phyloP scores from a whole-genome alignment of 768 basidiomycete genomes.

The Lenzites betulinus region DNA sequence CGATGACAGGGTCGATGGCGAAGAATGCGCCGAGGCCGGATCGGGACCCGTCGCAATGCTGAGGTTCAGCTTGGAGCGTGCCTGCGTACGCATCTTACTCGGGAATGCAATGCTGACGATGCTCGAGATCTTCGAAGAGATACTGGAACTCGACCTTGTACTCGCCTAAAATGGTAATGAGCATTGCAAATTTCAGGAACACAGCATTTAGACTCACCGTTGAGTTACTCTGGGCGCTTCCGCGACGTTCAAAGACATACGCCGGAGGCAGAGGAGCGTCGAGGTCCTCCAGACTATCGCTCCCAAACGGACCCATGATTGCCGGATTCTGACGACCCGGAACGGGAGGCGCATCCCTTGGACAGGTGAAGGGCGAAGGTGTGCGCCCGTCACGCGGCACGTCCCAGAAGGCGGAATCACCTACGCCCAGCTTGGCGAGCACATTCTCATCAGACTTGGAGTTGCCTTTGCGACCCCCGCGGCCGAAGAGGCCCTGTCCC shows the following conservation, averaged over 20 bases:
- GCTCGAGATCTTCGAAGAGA: constrained; percentile 24
- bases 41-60: constrained; percentile 13
- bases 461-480: not conserved
- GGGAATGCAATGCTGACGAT: constrained; percentile 22
- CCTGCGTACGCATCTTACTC: constrained; percentile 15
- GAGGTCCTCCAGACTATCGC: constrained; percentile 8
- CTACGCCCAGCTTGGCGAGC: constrained; percentile 8
- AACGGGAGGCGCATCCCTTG: constrained; percentile 25
- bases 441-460: not conserved
- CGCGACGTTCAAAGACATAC: constrained; percentile 29
- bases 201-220: constrained; percentile 19
- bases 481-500: constrained; percentile 10
- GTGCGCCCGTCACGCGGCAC: constrained; percentile 4
- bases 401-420: not conserved
- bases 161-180: constrained; percentile 21
- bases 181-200: not conserved
- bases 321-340: too few species aligned
- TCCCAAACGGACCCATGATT: not conserved
- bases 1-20: constrained; percentile 14
- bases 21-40: constrained; percentile 16
- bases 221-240: constrained; percentile 26
- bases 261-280: constrained; percentile 19
- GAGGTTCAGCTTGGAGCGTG: constrained; percentile 30
- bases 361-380: constrained; percentile 25
- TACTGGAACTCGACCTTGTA: constrained; percentile 24